Percentiles rank a stretch among this genome's conserved stretches.
Evolutionary conservation across 768 basidiomycete species (phyloP).

Genomic region (Amanita molliuscula): DNA sequence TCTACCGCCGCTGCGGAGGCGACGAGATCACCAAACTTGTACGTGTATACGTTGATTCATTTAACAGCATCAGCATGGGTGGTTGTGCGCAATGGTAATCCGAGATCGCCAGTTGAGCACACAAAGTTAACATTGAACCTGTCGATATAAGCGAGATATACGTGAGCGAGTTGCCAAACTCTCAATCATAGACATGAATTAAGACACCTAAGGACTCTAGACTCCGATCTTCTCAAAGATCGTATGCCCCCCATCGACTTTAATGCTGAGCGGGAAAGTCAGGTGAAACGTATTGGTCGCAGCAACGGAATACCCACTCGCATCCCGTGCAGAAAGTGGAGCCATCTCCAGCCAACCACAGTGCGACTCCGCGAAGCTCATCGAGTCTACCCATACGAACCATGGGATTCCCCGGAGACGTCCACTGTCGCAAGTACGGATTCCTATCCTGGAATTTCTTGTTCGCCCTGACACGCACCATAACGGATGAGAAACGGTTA

Average conservation of each 20-base stretch:
- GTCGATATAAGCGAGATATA: no score
- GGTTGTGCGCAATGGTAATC: no score
- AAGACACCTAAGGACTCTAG: background rate
- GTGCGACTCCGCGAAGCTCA: constrained; percentile 55
- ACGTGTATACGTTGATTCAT: no score
- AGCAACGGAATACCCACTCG: constrained; percentile 28
- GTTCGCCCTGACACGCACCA: constrained; percentile 39
- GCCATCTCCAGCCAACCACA: constrained; percentile 63
- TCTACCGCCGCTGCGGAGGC: no score
- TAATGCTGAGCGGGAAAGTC: constrained; percentile 8
- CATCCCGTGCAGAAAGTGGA: constrained; percentile 67
- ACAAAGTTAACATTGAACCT: no score
- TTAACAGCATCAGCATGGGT: no score
- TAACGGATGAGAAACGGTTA: background rate
- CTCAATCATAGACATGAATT: no score
- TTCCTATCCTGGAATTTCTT: constrained; percentile 42
- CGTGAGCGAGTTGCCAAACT: no score
- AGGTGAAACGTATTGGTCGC: background rate
- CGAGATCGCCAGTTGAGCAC: no score
- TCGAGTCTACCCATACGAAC: constrained; percentile 57
- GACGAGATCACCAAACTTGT: no score
- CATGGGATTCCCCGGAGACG: constrained; percentile 48
- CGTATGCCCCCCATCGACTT: constrained; percentile 14
- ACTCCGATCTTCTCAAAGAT: constrained; percentile 9
- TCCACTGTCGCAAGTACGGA: constrained; percentile 47